Evolutionary conservation across 148 eudicot species (phyloP).

Genomic region (Fagopyrum esculentum): DNA sequence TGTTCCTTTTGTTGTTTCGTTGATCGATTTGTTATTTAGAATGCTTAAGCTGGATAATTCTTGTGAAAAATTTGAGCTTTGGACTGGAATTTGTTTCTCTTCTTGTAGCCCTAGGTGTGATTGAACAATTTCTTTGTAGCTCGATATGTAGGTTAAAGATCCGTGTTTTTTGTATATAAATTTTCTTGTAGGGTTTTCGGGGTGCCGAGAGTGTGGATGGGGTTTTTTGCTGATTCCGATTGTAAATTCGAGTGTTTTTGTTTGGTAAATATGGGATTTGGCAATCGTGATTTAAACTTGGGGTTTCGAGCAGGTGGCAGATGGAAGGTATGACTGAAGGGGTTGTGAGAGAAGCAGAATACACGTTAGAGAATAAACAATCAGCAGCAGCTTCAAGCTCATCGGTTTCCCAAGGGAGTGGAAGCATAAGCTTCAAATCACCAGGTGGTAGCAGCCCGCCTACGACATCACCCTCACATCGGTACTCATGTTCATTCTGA

Average conservation of each 20-base stretch:
- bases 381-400: constrained; percentile 68
- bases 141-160: constrained; percentile 25
- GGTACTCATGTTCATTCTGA: constrained; percentile 43
- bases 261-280: neutral
- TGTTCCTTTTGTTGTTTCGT: neutral
- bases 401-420: constrained; percentile 62
- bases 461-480: constrained; percentile 51
- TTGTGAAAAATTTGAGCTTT: neutral
- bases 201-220: constrained; percentile 6
- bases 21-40: neutral
- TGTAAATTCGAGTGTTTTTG: neutral
- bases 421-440: constrained; percentile 54
- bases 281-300: constrained; percentile 17
- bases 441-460: constrained; percentile 61
- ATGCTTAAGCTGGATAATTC: neutral
- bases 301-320: constrained; percentile 15
- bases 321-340: constrained; percentile 46
- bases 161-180: constrained; percentile 18
- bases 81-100: constrained; percentile 6
- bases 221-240: constrained; percentile 6
- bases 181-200: constrained; percentile 12
- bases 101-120: neutral
- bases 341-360: constrained; percentile 42
- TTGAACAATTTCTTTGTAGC: neutral
- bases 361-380: constrained; percentile 74